These are phyloP conservation scores for Colletotrichum euphorbiae DNA, from an alignment of 2,329 filamentous ascomycete species.

Conservation along the genomic window DNA sequence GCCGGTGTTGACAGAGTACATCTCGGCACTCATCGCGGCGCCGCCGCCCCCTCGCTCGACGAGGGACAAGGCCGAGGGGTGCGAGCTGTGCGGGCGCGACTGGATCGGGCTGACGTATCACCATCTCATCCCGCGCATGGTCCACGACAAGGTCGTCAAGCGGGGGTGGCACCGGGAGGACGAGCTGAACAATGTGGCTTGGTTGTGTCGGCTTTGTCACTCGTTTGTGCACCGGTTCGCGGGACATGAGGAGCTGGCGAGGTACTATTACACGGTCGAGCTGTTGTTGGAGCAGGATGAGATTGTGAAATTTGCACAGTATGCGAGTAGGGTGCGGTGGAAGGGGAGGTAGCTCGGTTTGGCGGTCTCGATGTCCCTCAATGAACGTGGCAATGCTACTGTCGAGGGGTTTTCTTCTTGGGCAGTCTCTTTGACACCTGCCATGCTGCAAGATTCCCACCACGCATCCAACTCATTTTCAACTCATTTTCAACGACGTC, in stretches of 20 bases:
- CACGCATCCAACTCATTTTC: too few species aligned
- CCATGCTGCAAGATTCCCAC: too few species aligned
- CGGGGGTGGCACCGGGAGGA: slow-evolving; percentile 83
- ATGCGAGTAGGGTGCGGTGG: slow-evolving; percentile 81
- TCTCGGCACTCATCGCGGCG: slow-evolving; percentile 65
- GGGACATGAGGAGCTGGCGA: slow-evolving; percentile 81
- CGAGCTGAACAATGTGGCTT: slow-evolving; percentile 83
- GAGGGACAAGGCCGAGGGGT: slow-evolving; percentile 63
- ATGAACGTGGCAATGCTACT: background rate
- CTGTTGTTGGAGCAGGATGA: slow-evolving; percentile 76
- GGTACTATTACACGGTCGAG: slow-evolving; percentile 79
- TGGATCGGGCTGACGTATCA: slow-evolving; percentile 86
- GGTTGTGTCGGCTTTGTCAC: slow-evolving; percentile 88
- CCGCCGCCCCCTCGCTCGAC: slow-evolving; percentile 74
- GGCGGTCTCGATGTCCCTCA: background rate
- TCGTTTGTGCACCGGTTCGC: slow-evolving; percentile 82
- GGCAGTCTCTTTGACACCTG: background rate
- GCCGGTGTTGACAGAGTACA: slow-evolving; percentile 72
- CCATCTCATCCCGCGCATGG: slow-evolving; percentile 83
- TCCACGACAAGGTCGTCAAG: slow-evolving; percentile 81
- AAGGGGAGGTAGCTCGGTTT: slow-evolving; percentile 58
- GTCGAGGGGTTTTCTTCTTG: background rate
- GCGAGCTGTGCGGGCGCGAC: slow-evolving; percentile 81
- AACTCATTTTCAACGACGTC: too few species aligned
- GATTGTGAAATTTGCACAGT: slow-evolving; percentile 76